phyloP scores from a whole-genome alignment of 2,329 filamentous ascomycete genomes.

The Cyclaneusma minus region DNA sequence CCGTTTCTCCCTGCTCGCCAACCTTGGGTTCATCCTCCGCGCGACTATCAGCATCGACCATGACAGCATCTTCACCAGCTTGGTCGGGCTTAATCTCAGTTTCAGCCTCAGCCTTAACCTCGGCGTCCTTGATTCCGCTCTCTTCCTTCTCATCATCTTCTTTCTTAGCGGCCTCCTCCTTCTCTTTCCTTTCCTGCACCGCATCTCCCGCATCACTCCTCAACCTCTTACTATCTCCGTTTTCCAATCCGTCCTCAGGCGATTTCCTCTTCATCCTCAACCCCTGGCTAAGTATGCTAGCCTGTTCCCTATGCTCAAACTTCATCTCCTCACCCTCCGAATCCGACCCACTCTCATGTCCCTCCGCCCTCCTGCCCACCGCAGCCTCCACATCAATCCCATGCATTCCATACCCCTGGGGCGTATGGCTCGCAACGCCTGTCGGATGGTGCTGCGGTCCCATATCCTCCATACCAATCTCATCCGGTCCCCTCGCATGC shows the following conservation, averaged over 20 bases:
- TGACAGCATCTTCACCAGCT: conserved; percentile 3
- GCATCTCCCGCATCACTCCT: conserved; percentile 24
- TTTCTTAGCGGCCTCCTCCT: conserved; percentile 6
- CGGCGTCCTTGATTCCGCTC: conserved; percentile 4
- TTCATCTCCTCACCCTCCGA: conserved; percentile 29
- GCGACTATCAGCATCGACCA: conserved; percentile 10
- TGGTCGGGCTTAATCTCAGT: background rate
- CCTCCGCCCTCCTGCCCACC: conserved; percentile 34
- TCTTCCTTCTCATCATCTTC: conserved; percentile 5
- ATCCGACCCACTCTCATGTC: conserved; percentile 17
- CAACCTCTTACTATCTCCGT: conserved; percentile 27
- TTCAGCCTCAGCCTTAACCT: background rate
- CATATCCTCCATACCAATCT: conserved; percentile 75
- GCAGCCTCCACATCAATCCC: conserved; percentile 46
- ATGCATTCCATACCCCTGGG: conserved; percentile 28
- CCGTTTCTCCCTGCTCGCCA: conserved; percentile 5
- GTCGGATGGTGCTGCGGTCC: conserved; percentile 55
- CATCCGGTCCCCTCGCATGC: conserved; percentile 70
- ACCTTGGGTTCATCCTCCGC: conserved; percentile 6
- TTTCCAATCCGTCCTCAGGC: too few relatives aligned
- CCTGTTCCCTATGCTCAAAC: conserved; percentile 16
- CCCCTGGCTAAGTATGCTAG: conserved; percentile 29
- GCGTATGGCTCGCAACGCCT: conserved; percentile 18
- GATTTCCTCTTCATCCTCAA: conserved; percentile 35
- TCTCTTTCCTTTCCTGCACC: conserved; percentile 6